phyloP scores from a whole-genome alignment of 352 stramenopile genomes.

The Globisporangium lucens region DNA sequence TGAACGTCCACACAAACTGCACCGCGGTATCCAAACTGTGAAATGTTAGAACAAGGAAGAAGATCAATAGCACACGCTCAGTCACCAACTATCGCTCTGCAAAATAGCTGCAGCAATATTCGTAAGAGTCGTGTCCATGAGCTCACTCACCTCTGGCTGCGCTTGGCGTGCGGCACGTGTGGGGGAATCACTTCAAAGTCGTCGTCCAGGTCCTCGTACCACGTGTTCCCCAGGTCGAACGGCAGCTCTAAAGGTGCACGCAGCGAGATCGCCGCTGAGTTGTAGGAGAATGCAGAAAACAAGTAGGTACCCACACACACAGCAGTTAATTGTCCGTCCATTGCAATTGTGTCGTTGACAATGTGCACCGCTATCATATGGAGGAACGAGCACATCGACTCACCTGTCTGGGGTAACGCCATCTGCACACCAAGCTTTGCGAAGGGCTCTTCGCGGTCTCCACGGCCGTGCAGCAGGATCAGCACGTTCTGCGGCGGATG shows the following conservation, averaged over 20 bases:
- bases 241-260: conserved; percentile 52
- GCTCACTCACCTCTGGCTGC: conserved; percentile 37
- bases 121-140: background rate
- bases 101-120: background rate
- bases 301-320: background rate
- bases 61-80: background rate
- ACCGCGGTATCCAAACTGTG: conserved; percentile 33
- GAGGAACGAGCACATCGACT: too few relatives aligned
- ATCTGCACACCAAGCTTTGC: conserved; percentile 45
- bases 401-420: conserved; percentile 66
- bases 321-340: background rate
- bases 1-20: conserved; percentile 43
- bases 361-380: background rate
- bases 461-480: conserved; percentile 59
- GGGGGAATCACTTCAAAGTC: conserved; percentile 46
- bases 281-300: background rate
- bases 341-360: background rate
- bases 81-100: background rate
- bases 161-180: conserved; percentile 25
- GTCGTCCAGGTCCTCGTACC: conserved; percentile 53
- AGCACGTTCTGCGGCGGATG: conserved; percentile 50
- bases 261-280: conserved; percentile 40
- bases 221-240: conserved; percentile 52
- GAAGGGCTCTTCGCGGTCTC: conserved; percentile 55
- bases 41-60: background rate